Conservation (phyloP, 73 alveolate genomes). For the Paramecium tetraurelia region DNA sequence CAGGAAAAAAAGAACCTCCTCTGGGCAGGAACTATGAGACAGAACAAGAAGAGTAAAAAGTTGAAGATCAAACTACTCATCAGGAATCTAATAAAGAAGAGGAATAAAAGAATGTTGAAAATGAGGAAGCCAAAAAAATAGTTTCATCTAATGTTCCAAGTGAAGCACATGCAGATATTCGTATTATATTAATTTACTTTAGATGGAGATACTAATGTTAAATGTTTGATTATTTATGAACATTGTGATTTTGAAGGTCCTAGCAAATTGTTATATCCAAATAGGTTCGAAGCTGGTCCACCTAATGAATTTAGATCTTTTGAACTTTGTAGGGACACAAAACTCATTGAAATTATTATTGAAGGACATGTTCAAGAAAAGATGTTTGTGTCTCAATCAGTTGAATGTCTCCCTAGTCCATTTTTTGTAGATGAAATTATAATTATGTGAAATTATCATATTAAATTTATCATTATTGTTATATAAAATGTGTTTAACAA, state of each 20-base stretch:
- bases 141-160: background rate
- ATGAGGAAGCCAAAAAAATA: background rate
- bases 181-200: background rate
- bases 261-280: conserved; percentile 3
- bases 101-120: background rate
- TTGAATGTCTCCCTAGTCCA: conserved; percentile 49
- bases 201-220: conserved; percentile 36
- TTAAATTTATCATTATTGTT: too few relatives aligned
- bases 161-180: background rate
- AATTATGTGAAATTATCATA: background rate
- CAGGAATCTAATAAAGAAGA: background rate
- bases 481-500: too few relatives aligned
- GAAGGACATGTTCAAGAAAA: conserved; percentile 29
- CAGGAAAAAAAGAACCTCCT: background rate
- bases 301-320: conserved; percentile 21
- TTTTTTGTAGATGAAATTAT: background rate
- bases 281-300: background rate
- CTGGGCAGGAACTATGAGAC: background rate
- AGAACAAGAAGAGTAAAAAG: background rate
- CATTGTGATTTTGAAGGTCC: conserved; percentile 52
- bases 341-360: background rate
- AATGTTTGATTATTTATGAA: conserved; percentile 12
- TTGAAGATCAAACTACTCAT: background rate
- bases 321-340: conserved; percentile 17
- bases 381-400: background rate